Base-by-base conservation (phyloP, 345 rosid genomes). In the Pistacia vera region DNA sequence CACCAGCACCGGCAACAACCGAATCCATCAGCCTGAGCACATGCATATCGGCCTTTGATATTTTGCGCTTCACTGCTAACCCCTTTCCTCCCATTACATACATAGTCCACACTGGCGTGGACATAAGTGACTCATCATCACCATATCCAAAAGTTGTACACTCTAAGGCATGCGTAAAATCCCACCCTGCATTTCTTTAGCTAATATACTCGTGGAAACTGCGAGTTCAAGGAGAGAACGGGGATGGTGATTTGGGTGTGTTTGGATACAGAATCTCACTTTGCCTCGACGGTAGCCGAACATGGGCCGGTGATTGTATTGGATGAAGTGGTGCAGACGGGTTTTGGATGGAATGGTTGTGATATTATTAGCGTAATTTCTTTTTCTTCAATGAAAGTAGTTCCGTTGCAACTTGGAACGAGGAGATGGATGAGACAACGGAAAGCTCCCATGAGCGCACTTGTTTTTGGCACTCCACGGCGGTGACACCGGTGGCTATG, bases 401-500 rank as follows among this genome's bases (percentile, higher is more conserved):
- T 36, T 76, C 86, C 82, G 77, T 86, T 81, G 83, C 97, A 92
- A 62, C 70, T 82, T 28, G 97, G 97, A 63, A 92, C 86, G 12
- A 92, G 88, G 56, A 90, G 88, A 72, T 81, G 65, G 5, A 86
- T 54, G 38, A 92, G 80, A 44, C 85, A 87, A 0, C 92, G 90
- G 28, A 90, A 57, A 92, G 84, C 77, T 90, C 80, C 95, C 95
- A 92, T 48, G 95, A 92, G 5, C 87, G 91, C 75, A 92, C 93
- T 75, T 92, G 95, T 78, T 90, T 92, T 41, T 92, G 88, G 83
- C 97, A 92, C 73, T 92, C 95, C 13, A 90, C 91, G 17, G 91
- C 68, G 77, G 92, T 79, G 56, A 87, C 85, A 20, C 79, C 82
- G n/a, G 61, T 76, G 66, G 84, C 35, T 49, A 86, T 78, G 71